Evolutionary conservation across 139 green algal species (phyloP).

Genomic region (Chlorella sp.): DNA sequence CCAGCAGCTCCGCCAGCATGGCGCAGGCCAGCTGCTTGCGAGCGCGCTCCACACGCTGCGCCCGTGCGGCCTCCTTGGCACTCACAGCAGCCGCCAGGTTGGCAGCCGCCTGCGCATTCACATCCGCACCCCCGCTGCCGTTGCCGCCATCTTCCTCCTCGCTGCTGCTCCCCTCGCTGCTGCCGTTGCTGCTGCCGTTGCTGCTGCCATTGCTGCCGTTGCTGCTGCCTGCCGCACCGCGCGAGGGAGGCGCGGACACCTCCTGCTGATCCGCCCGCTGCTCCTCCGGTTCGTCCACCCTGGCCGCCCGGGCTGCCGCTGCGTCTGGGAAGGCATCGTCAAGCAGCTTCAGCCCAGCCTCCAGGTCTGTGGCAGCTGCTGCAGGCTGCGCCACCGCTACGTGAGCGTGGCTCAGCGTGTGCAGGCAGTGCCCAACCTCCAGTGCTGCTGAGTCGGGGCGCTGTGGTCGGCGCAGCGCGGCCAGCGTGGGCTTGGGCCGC

Average conservation of each 20-base stretch:
- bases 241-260: no score
- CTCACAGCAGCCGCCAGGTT: background rate
- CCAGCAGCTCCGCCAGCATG: constrained; percentile 22
- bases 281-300: background rate
- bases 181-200: background rate
- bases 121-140: background rate
- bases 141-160: background rate
- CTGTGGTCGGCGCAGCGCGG: constrained; percentile 9
- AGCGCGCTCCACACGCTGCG: constrained; percentile 1
- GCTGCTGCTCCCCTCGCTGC: no score
- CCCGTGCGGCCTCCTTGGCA: background rate
- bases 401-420: constrained; percentile 8
- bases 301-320: background rate
- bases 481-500: constrained; percentile 24
- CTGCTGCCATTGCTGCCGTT: background rate
- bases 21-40: constrained; percentile 33
- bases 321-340: background rate
- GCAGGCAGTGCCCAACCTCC: constrained; percentile 23
- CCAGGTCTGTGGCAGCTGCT: constrained; percentile 1
- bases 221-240: background rate
- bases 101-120: background rate
- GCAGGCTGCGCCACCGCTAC: background rate
- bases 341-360: constrained; percentile 20
- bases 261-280: background rate
- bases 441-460: constrained; percentile 32